These are phyloP conservation scores for Canavalia gladiata DNA, from an alignment of 306 rosid genomes.

Conservation along the genomic window DNA sequence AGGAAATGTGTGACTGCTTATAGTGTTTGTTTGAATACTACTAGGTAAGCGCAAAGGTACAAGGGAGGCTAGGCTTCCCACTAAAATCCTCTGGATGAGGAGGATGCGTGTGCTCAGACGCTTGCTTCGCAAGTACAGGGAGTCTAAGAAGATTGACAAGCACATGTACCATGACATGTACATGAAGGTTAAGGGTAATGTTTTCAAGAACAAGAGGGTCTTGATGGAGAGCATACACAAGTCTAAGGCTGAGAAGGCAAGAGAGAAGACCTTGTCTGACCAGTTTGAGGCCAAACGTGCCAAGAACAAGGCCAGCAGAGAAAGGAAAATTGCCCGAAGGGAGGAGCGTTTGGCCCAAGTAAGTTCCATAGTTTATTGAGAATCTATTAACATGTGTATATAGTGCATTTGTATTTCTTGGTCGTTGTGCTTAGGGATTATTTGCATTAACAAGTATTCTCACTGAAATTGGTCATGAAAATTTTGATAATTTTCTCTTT, in stretches of 20 bases:
- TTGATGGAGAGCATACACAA: slow-evolving; percentile 98
- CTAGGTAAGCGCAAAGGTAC: slow-evolving; percentile 97
- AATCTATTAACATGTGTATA: not conserved
- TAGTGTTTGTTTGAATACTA: not conserved
- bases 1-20: not conserved
- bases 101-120: slow-evolving; percentile 97
- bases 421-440: not conserved
- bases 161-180: slow-evolving; percentile 99
- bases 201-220: slow-evolving; percentile 94
- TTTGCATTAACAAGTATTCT: not conserved
- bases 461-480: not conserved
- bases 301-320: slow-evolving; percentile 98
- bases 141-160: slow-evolving; percentile 89
- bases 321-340: slow-evolving; percentile 84
- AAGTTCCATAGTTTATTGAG: not conserved
- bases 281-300: slow-evolving; percentile 96
- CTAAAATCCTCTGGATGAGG: slow-evolving; percentile 97
- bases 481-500: not conserved
- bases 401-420: not conserved
- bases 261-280: slow-evolving; percentile 94
- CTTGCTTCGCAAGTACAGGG: slow-evolving; percentile 94
- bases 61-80: slow-evolving; percentile 96
- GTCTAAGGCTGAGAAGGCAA: slow-evolving; percentile 96
- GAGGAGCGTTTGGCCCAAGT: slow-evolving; percentile 97
- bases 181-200: slow-evolving; percentile 98